These are phyloP conservation scores for Metschnikowia matae DNA, from an alignment of 805 yeast species.

Conservation along the genomic window DNA sequence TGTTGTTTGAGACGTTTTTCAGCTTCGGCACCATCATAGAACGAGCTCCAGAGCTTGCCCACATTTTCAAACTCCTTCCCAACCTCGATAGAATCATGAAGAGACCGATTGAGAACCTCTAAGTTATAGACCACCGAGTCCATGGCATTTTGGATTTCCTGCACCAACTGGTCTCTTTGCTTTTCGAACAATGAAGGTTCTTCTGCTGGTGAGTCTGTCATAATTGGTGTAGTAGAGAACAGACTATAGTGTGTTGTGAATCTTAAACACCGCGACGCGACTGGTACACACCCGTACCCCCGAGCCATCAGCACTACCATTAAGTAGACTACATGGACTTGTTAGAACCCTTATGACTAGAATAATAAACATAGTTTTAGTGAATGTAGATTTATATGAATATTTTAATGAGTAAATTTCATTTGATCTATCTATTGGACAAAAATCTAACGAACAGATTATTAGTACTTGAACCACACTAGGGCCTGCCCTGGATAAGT, in stretches of 20 bases:
- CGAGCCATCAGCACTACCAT: background rate
- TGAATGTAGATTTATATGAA: too few relatives aligned
- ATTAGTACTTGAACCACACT: background rate
- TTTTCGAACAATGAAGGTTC: slow-evolving; percentile 40
- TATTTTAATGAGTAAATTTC: too few relatives aligned
- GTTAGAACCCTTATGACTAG: background rate
- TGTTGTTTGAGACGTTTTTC: background rate
- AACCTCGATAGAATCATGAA: slow-evolving; percentile 64
- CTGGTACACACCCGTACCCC: background rate
- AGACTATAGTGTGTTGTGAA: background rate
- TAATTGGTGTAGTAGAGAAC: background rate
- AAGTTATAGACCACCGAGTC: slow-evolving; percentile 62
- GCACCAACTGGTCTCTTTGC: slow-evolving; percentile 55
- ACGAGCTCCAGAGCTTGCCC: slow-evolving; percentile 64
- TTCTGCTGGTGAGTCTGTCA: slow-evolving; percentile 1
- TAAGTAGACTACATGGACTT: background rate
- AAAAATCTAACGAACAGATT: background rate
- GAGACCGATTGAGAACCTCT: slow-evolving; percentile 61
- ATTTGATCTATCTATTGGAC: too few relatives aligned
- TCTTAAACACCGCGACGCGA: slow-evolving; percentile 1
- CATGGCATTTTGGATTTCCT: slow-evolving; percentile 54
- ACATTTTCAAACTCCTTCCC: slow-evolving; percentile 75
- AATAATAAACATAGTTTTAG: too few relatives aligned
- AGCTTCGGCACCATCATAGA: slow-evolving; percentile 49
- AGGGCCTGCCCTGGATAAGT: background rate